Base-by-base conservation (phyloP, 768 basidiomycete species). In the Dendrothele bispora region DNA sequence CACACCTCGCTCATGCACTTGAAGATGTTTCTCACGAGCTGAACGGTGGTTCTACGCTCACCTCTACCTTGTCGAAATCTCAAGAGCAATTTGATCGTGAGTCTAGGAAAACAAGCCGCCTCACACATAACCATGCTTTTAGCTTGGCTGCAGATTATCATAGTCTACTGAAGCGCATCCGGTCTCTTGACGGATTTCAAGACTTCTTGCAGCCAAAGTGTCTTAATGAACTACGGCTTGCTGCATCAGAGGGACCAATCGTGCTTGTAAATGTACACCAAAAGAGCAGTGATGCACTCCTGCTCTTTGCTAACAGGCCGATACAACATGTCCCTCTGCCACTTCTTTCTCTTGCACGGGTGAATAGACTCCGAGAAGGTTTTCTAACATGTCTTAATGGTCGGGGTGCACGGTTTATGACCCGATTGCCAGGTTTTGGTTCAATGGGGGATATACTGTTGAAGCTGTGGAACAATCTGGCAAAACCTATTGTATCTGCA, bases 191-290 rank as follows among this genome's bases (percentile, higher is more conserved):
- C 0, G 69, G 60, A 2, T 67, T 71, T 51, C 55, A 53, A 32
- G 49, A 34, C 11, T 71, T 71, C 47, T 57, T 70, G 39, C 48
- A 48, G 14, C 38, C 57, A 1, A 38, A 36, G 2, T 26, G 48
- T 3, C 63, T 63, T 22, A 26, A 49, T 4, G 54, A 61, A 15
- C 53, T 72, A 11, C 57, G 49, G 5, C 48, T 52, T 46, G 66
- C 56, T 2, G 56, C 62, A 1, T 40, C 18, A 2, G 55, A 60
- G 2, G 70, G 71, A 2, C 70, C 70, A 1, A 58, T 72, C 39
- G 29, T 72, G 39, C 21, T 71, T 5, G 53, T 70, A 35, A 70
- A 65, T 22, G 57, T 64, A 4, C 52, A 55, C 35, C 18, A 45
- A 30, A 42, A 7, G 8, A 38, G 17, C 36, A 8, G 36, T 17